Evolutionary conservation across 2,329 filamentous ascomycete genomes (phyloP).

Genomic region (Cladosporium colombiae): DNA sequence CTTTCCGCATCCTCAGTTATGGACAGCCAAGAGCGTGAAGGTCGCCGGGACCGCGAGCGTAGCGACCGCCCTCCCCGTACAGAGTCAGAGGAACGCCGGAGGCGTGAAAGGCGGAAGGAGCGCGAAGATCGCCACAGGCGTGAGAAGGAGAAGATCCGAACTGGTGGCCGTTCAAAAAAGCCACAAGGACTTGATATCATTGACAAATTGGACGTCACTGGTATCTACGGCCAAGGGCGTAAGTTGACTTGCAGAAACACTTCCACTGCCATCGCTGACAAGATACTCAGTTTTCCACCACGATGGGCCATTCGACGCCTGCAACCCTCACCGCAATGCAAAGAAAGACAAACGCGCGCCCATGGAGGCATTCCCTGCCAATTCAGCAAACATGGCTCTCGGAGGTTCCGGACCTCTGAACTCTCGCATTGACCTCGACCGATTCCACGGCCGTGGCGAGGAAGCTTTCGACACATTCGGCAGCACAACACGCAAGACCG

Average conservation of each 20-base stretch:
- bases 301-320: slow-evolving; percentile 94
- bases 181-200: slow-evolving; percentile 75
- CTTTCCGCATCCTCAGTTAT: slow-evolving; percentile 79
- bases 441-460: slow-evolving; percentile 82
- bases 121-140: slow-evolving; percentile 56
- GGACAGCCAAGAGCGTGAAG: slow-evolving; percentile 59
- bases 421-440: slow-evolving; percentile 75
- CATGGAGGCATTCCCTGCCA: slow-evolving; percentile 94
- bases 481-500: slow-evolving; percentile 42
- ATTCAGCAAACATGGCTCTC: slow-evolving; percentile 87
- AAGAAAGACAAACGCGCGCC: slow-evolving; percentile 80
- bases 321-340: slow-evolving; percentile 90
- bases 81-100: slow-evolving; percentile 55
- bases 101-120: slow-evolving; percentile 45
- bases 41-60: slow-evolving; percentile 50
- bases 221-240: slow-evolving; percentile 92
- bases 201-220: slow-evolving; percentile 93
- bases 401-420: slow-evolving; percentile 86
- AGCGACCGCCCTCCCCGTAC: slow-evolving; percentile 32
- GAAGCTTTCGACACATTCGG: slow-evolving; percentile 85
- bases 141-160: slow-evolving; percentile 42
- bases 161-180: slow-evolving; percentile 38
- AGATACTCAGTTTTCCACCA: slow-evolving; percentile 75
- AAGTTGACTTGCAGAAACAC: slow-evolving; percentile 45
- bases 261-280: not conserved